Evolutionary conservation across 768 basidiomycete genomes (phyloP), one percentile per base, ranked within the genome.

Genomic region (Boletellus ananiceps): DNA sequence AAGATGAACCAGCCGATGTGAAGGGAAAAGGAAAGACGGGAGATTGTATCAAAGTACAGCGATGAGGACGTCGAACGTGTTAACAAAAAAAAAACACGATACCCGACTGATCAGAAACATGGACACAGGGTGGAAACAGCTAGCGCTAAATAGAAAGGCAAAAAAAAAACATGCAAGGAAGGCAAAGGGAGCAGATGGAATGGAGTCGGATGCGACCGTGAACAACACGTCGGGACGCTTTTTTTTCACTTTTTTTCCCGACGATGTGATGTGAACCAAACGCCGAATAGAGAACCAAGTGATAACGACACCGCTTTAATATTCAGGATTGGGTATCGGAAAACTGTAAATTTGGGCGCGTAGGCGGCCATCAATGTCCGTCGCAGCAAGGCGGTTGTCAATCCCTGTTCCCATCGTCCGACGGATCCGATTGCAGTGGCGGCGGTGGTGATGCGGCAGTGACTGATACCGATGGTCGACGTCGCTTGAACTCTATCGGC

Each of bases 401-500:
- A 15, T 32, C 29, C 37, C 46, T 33, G 51, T 16, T 34, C 46
- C 37, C 50, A 31, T 56, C 46, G 36, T 58, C 53, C 14, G 62
- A 52, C 34, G 52, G 50, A 45, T 62, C 60, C 52, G 55, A 55
- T 23, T 49, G 51, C 16, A 33, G 42, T n/a, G 46, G 51, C 29
- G 55, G 52, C 14, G 64, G 61, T 27, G 65, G 64, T 18, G 67
- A 60, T n/a, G 59, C 48, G 21, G 58, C 54, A 15, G 51, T 52
- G 29, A 63, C 49, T 37, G 65, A 69, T 2, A 67, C 55, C 44
- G 69, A 69, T 21, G 68, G 65, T 38, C 65, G 57, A 40, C 69
- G 62, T 40, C 68, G 67, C 54, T 67, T 68, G 52, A 72, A 55
- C 44, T 68, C 68, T 54, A 68, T 61, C 44, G 69, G 63, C 16